Base-by-base conservation (phyloP, 2,329 filamentous ascomycete species). In the Pseudogymnoascus sp. region DNA sequence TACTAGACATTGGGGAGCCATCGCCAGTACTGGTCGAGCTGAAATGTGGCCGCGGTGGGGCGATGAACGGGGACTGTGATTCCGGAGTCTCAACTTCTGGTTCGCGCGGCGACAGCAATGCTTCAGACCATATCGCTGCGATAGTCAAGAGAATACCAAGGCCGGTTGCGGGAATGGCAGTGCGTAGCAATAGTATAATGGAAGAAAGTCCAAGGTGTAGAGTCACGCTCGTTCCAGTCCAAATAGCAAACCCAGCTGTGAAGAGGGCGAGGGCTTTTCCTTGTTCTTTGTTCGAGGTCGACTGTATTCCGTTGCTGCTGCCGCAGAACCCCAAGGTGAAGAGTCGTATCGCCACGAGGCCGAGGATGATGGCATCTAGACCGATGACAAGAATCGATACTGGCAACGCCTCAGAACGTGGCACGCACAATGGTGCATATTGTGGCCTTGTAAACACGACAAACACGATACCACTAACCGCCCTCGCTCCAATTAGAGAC, bases 361-460 rank as follows among this genome's bases (percentile, higher is more conserved):
- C 68, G 57, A 74, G 64, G 28, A 75, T 73, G 4, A 75, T 60
- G 5, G 67, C 64, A 62, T 75, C 73, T 14, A 75, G 64, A 11
- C 63, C 67, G 43, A 74, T 62, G 23, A 73, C 69, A 10, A 71
- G 66, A 64, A 75, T 71, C n/a, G 70, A 66, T 19, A 71, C 63
- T 1, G 72, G 71, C 5, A 73, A 37, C 21, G 72, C 48, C 2
- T 69, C 69, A 6, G 72, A 73, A 19, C 63, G 68, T 34, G 73
- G 71, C 11, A 73, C 63, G 65, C 73, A 75, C 8, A 70, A 65
- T 25, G 73, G 72, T 36, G 68, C 67, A 62, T 73, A 73, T 39
- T 73, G 67, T 6, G 72, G 69, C 28, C 72, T 67, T 16, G 72
- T 72, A 57, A 74, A 72, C 23, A 69, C 73, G 10, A 73, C 69